phyloP scores from a whole-genome alignment of 1,284 basidiomycete genomes.

The Tilletia indica region DNA sequence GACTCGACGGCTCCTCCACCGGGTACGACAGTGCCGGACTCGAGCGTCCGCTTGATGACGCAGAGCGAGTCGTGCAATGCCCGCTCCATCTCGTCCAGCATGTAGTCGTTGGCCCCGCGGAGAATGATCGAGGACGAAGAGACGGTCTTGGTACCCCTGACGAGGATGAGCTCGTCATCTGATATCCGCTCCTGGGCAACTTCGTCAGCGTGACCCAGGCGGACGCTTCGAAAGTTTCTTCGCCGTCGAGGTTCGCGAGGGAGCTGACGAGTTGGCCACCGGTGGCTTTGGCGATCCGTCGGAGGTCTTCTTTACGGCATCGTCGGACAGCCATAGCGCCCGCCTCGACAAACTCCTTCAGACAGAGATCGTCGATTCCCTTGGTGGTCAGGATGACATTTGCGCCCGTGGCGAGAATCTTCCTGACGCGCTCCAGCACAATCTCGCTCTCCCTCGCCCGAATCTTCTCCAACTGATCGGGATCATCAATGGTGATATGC shows the following conservation, averaged over 20 bases:
- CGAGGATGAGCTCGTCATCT: slow-evolving; percentile 96
- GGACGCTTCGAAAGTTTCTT: slow-evolving; percentile 92
- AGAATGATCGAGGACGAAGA: slow-evolving; percentile 89
- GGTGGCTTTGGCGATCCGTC: slow-evolving; percentile 94
- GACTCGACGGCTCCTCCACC: slow-evolving; percentile 98
- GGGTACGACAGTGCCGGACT: slow-evolving; percentile 92
- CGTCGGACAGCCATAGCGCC: slow-evolving; percentile 98
- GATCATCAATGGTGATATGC: slow-evolving; percentile 96
- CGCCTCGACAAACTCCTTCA: slow-evolving; percentile 99
- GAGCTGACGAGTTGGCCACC: slow-evolving; percentile 90
- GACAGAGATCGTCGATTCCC: slow-evolving; percentile 94
- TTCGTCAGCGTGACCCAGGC: slow-evolving; percentile 89
- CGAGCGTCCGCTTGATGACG: slow-evolving; percentile 93
- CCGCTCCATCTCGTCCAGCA: slow-evolving; percentile 99
- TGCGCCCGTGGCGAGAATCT: slow-evolving; percentile 91
- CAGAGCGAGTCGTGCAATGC: slow-evolving; percentile 91
- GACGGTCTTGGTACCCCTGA: slow-evolving; percentile 97
- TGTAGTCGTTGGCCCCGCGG: slow-evolving; percentile 97
- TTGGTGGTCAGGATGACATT: slow-evolving; percentile 98
- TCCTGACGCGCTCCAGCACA: slow-evolving; percentile 89
- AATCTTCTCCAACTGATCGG: slow-evolving; percentile 93
- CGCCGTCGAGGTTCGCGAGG: slow-evolving; percentile 93
- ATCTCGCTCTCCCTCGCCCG: slow-evolving; percentile 92
- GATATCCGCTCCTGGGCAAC: slow-evolving; percentile 94
- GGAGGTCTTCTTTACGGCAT: slow-evolving; percentile 95